Conservation (phyloP, 2,329 filamentous ascomycete genomes). For the Myotisia sp. region DNA sequence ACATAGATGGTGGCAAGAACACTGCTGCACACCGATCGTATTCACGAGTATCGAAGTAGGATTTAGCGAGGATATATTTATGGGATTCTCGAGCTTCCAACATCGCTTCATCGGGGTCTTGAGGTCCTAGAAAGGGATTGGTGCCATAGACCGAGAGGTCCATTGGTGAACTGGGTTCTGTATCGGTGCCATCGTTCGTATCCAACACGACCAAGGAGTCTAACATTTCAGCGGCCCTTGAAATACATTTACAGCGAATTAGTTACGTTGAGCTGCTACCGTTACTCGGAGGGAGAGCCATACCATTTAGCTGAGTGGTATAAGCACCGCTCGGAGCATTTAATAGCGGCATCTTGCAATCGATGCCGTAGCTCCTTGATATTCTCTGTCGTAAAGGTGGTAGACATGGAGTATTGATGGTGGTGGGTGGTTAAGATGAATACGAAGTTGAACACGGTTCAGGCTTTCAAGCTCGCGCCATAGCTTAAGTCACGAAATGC, state of each 20-base stretch:
- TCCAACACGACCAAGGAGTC: constrained; percentile 56
- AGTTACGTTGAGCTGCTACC: too few relatives aligned
- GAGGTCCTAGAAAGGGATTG: constrained; percentile 39
- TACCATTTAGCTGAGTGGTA: constrained; percentile 97
- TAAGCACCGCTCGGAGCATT: constrained; percentile 85
- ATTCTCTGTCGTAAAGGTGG: constrained; percentile 25
- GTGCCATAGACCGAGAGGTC: constrained; percentile 38
- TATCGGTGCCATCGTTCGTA: constrained; percentile 39
- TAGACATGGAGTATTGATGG: too few relatives aligned
- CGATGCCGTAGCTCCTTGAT: constrained; percentile 51
- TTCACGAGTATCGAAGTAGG: constrained; percentile 88
- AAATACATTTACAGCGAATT: constrained; percentile 4
- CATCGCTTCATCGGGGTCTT: constrained; percentile 56
- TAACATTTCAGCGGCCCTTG: constrained; percentile 85
- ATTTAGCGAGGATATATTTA: constrained; percentile 79
- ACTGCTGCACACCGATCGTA: constrained; percentile 86
- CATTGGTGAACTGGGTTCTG: constrained; percentile 46
- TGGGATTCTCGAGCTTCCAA: constrained; percentile 67
- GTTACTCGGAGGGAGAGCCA: too few relatives aligned
- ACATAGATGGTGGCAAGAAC: constrained; percentile 66
- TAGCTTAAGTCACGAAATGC: too few relatives aligned
- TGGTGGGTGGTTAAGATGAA: too few relatives aligned
- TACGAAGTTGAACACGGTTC: too few relatives aligned
- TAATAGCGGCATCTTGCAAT: constrained; percentile 71
- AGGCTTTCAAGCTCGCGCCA: too few relatives aligned